phyloP scores from a whole-genome alignment of 768 basidiomycete genomes.

The Podaxis pistillaris region DNA sequence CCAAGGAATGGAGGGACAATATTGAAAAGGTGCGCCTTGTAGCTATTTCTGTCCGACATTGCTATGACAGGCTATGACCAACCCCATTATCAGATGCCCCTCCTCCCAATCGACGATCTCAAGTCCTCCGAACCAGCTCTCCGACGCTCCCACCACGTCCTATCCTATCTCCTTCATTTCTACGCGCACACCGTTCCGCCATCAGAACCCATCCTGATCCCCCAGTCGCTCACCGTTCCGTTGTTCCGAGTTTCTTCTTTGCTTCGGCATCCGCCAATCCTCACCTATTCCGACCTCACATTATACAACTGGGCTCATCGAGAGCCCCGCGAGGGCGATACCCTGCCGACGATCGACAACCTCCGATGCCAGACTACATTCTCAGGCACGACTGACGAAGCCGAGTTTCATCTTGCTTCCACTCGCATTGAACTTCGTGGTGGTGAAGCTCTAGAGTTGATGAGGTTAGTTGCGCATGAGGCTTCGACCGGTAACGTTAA shows the following conservation, averaged over 20 bases:
- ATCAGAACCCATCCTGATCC: slow-evolving; percentile 55
- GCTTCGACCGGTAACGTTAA: slow-evolving; percentile 72
- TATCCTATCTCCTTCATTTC: slow-evolving; percentile 74
- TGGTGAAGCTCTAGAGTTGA: slow-evolving; percentile 77
- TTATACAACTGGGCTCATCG: slow-evolving; percentile 77
- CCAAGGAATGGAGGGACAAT: slow-evolving; percentile 49
- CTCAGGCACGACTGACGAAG: slow-evolving; percentile 77
- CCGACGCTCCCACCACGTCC: slow-evolving; percentile 71
- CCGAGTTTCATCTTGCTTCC: slow-evolving; percentile 87
- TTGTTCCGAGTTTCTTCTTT: slow-evolving; percentile 65
- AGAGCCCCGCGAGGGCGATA: slow-evolving; percentile 25
- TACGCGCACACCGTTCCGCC: slow-evolving; percentile 69
- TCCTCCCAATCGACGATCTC: slow-evolving; percentile 46
- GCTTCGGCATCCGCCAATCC: slow-evolving; percentile 80
- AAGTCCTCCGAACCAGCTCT: slow-evolving; percentile 51
- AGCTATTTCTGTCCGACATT: background rate
- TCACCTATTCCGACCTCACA: slow-evolving; percentile 90
- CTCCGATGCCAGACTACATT: slow-evolving; percentile 69
- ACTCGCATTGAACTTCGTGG: slow-evolving; percentile 87
- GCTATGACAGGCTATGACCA: background rate
- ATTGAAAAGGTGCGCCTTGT: slow-evolving; percentile 43
- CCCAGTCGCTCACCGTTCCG: slow-evolving; percentile 70
- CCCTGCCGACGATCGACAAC: slow-evolving; percentile 51
- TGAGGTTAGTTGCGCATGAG: slow-evolving; percentile 87
- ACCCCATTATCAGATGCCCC: slow-evolving; percentile 42